phyloP scores from a whole-genome alignment of 1,284 basidiomycete genomes.

The Pseudozyma sp. region DNA sequence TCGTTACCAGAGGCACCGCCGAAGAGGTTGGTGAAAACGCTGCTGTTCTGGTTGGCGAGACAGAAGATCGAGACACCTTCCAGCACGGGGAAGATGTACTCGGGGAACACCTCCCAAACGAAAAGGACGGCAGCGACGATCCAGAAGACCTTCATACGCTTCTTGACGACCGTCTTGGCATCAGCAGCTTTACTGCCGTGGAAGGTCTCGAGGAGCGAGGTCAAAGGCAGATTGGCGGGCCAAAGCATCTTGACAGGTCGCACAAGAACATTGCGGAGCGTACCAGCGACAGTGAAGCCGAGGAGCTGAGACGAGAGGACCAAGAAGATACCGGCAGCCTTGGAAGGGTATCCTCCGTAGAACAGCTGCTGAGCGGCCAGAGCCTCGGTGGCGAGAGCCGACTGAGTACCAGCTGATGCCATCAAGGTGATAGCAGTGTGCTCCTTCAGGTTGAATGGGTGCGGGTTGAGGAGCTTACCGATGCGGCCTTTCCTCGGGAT shows the following conservation, averaged over 20 bases:
- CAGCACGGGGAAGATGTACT: constrained; percentile 70
- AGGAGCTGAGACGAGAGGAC: constrained; percentile 77
- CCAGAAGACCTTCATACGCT: constrained; percentile 76
- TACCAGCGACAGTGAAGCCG: constrained; percentile 74
- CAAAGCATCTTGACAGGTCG: constrained; percentile 67
- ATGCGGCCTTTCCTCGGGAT: constrained; percentile 17
- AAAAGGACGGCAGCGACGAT: constrained; percentile 56
- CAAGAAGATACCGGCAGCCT: constrained; percentile 71
- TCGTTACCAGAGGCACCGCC: constrained; percentile 44
- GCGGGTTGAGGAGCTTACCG: constrained; percentile 25
- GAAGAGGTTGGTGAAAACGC: constrained; percentile 43
- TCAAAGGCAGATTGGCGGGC: constrained; percentile 54
- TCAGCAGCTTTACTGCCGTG: constrained; percentile 39
- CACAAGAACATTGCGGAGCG: constrained; percentile 41
- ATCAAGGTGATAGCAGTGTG: constrained; percentile 36
- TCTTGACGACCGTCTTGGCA: constrained; percentile 70
- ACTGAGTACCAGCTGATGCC: constrained; percentile 31
- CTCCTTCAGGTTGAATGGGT: constrained; percentile 37
- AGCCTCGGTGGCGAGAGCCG: constrained; percentile 30
- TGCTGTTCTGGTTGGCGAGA: constrained; percentile 69
- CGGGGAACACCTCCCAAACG: constrained; percentile 70
- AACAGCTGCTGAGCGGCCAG: constrained; percentile 43
- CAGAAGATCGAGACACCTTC: constrained; percentile 66
- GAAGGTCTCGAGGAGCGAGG: constrained; percentile 58
- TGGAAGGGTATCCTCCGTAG: constrained; percentile 35